Evolutionary conservation across 257 asterid genomes (phyloP), one percentile per base, ranked within the genome.

Genomic region (Cordia subcordata): DNA sequence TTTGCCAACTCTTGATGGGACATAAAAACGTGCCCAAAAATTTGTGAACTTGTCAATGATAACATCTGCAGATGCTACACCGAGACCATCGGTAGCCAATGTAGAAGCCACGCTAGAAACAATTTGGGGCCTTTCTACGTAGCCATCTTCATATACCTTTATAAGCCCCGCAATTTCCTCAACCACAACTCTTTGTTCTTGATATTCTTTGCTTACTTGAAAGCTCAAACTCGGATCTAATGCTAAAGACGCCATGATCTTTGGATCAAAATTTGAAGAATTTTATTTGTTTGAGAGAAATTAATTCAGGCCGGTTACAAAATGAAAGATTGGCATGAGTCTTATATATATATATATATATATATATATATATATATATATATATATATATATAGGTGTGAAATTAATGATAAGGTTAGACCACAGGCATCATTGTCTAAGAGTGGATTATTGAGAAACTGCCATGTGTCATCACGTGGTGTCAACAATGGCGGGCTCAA

Each of bases 141-240:
- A 87, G 4, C 96, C 95, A 42, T 85, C 90, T 58, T 77, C 77
- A 79, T 77, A 82, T 8, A 88, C 90, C 68, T 64, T 79, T 4
- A 88, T 80, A 1, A 88, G 77, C 53, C 90, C 94, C 13, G 77
- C 85, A 55, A 91, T 76, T 77, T 91, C 94, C 15, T 83, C 92
- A 13, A 61, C 54, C 12, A 82, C 18, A 17, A 60, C 74, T n/a
- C 69, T 42, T 9, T 62, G 74, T 16, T 67, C 72, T 13, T 71
- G 63, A 19, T 64, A 53, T 68, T 71, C 73, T 72, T 68, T 67
- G 74, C 19, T 67, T 68, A 66, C 63, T 74, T 70, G 82, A 58
- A 68, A 85, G 66, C 75, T 53, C 13, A 65, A 67, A 53, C 53
- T 71, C 35, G 35, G 10, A 42, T 42, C 47, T 10, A 42, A 14